Evolutionary conservation across 768 basidiomycete genomes (phyloP).

Genomic region (Kondoa subrosea): DNA sequence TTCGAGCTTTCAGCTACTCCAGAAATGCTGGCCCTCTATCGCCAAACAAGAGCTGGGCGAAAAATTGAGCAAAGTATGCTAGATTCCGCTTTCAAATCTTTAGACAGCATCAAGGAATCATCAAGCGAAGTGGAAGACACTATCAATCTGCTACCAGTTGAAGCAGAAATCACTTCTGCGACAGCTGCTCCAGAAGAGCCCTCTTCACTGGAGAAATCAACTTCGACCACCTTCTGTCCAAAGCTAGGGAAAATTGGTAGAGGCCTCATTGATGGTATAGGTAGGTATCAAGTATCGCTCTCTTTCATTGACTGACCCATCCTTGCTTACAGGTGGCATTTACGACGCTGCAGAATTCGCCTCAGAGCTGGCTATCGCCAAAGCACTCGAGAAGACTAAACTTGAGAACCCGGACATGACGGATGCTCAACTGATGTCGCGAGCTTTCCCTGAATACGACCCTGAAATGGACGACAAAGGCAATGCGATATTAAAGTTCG

Average conservation of each 20-base stretch:
- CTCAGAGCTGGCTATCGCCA: constrained; percentile 21
- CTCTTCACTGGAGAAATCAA: too few species aligned
- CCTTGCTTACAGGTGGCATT: background rate
- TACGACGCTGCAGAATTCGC: constrained; percentile 23
- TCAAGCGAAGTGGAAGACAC: too few species aligned
- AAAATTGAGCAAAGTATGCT: background rate
- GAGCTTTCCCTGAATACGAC: constrained; percentile 22
- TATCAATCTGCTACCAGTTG: too few species aligned
- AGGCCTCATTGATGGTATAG: constrained; percentile 21
- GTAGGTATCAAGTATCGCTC: too few species aligned
- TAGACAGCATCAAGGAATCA: background rate
- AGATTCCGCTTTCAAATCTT: background rate
- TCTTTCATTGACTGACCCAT: background rate
- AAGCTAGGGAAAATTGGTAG: background rate
- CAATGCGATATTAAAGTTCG: constrained; percentile 21
- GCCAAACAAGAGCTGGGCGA: background rate
- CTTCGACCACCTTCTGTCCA: background rate
- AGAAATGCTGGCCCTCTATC: background rate
- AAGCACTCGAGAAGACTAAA: constrained; percentile 21
- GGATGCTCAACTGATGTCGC: constrained; percentile 19
- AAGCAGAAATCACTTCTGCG: background rate
- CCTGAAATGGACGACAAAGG: constrained; percentile 15
- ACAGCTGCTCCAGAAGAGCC: background rate
- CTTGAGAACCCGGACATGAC: constrained; percentile 21
- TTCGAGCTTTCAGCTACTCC: constrained; percentile 11